A percentile compares a stretch with the other conserved stretches of the same genome.
Evolutionary conservation across 169 alveolate species (phyloP).

Genomic region (Hepatocystis sp.): DNA sequence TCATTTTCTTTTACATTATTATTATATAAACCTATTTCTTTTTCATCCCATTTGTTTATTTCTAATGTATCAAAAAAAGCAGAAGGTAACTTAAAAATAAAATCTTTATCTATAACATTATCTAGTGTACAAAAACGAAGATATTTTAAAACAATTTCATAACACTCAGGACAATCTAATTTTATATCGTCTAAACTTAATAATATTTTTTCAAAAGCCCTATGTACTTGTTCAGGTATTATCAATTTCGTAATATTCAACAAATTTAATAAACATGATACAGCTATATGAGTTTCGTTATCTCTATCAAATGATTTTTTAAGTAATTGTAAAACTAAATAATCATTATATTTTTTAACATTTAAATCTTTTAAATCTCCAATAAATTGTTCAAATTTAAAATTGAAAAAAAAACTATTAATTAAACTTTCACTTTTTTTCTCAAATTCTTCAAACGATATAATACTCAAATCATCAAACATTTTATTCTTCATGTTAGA

Average conservation of each 20-base stretch:
- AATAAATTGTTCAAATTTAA: conserved; percentile 41
- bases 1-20: conserved; percentile 11
- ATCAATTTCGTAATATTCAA: conserved; percentile 60
- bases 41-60: conserved; percentile 20
- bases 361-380: conserved; percentile 55
- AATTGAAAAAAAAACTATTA: conserved; percentile 34
- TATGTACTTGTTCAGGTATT: conserved; percentile 58
- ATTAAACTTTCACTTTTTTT: conserved; percentile 56
- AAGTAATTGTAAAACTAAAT: conserved; percentile 47
- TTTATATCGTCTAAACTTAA: conserved; percentile 70
- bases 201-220: conserved; percentile 73
- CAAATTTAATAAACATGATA: conserved; percentile 51
- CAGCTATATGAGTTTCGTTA: conserved; percentile 67
- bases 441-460: conserved; percentile 65
- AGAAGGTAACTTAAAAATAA: conserved; percentile 61
- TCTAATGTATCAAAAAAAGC: conserved; percentile 36
- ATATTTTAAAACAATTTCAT: conserved; percentile 65
- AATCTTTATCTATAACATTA: conserved; percentile 56
- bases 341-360: conserved; percentile 69
- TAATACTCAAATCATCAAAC: conserved; percentile 65
- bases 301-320: conserved; percentile 64
- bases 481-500: conserved; percentile 58
- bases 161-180: conserved; percentile 71
- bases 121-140: conserved; percentile 64
- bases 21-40: conserved; percentile 2